Base-by-base conservation (phyloP, 345 rosid genomes). In the Hibiscus mutabilis region DNA sequence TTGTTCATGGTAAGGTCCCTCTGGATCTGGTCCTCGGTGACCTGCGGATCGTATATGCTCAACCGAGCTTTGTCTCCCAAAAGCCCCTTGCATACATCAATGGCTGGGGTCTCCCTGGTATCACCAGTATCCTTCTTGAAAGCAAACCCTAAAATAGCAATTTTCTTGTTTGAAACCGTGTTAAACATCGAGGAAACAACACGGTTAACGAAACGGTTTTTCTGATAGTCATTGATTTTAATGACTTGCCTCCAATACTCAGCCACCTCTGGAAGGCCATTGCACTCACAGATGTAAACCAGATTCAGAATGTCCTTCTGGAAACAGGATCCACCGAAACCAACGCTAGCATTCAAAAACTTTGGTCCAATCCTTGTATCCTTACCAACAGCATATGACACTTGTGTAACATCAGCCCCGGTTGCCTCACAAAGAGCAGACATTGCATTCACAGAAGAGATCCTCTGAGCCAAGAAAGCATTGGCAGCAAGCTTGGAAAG, bases 181-280 rank as follows among this genome's bases (percentile, higher is more conserved):
- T 92, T 92, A 59, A 92, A 92, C 97, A 92, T 92, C 0, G 97
- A 92, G 29, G 97, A 73, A 59, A 92, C 96, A 11, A 90, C 76
- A 21, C 94, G 92, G 84, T 90, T 92, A 65, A 90, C 97, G 6
- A 92, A 92, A 13, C 97, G 80, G 83, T 77, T 87, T 82, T 92
- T 90, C 82, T 90, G 96, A 52, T 91, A 89, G 70, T 91, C 96
- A 66, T 92, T 92, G 85, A 92, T 84, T 88, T 92, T 92, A 78
- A 92, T 92, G 69, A 90, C 97, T 75, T 90, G 97, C 77, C 88
- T 90, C 97, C 96, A 92, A 86, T 92, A 92, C 79, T 92, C 92
- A 2, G 97, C 94, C 40, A 90, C 96, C 79, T 92, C 97, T 0
- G 96, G 96, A 64, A 92, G 88, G 27, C 60, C 60, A 10, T 56